Base-by-base conservation (phyloP, 192 early-diverging fungal genomes). In the Podila clonocystis region DNA sequence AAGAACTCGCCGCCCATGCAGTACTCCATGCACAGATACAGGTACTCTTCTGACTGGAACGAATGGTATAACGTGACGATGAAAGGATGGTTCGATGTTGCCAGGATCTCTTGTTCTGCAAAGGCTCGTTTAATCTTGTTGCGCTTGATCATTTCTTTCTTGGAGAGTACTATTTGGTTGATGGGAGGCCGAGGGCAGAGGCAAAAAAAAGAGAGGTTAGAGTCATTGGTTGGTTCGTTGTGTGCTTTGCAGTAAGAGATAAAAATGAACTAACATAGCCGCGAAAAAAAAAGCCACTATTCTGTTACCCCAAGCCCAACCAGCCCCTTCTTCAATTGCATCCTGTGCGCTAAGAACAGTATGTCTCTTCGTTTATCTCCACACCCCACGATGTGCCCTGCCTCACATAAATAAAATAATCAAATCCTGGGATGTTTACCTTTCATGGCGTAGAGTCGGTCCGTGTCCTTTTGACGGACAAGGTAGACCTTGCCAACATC, bases 41-140 rank as follows among this genome's bases (percentile, higher is more conserved):
- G 83, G 68, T 96, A 89, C 31, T 94, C 91, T 74, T 93, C 91
- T 58, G 89, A 94, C 68, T 96, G 95, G 77, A 96, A 96, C 5
- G 87, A 93, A 79, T 96, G 95, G 74, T 96, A 95, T 69, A 96
- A 78, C n/a, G 94, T 92, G 9, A 95, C 91, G 71, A 96, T 95
- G 79, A 96, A 96, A 9, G 95, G 95, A 75, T 96, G 95, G 85
- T 96, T 96, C 33, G 92, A 91, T 2, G 92, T 93, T 9, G 94
- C 83, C 50, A 90, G 68, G 62, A 90, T 90, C 75, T 90, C 89
- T 62, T 99, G 98, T 82, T 98, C 98, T 19, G 98, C 96, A 58
- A 99, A 87, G 19, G 97, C 97, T 41, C 98, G 91, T 79, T 98
- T 97, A 72, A 99, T 94, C 86, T 99, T 99, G 87, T 98, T 97